Evolutionary conservation across 1,139 yeast species (phyloP), one percentile per base, ranked within the genome.

Genomic region (Citeromyces hawaiiensis): DNA sequence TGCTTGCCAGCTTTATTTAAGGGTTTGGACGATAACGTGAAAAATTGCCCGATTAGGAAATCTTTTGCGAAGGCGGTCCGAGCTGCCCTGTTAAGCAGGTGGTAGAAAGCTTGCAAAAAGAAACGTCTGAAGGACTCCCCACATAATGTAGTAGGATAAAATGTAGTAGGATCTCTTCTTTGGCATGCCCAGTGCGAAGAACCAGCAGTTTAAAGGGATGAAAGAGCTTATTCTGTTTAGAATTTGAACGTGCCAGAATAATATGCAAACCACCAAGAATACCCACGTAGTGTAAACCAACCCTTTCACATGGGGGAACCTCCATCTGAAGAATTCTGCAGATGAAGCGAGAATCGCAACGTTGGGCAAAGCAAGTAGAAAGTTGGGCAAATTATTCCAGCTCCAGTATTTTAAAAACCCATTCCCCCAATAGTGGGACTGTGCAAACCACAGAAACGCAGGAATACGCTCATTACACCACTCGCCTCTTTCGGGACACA

Each of bases 341-440:
- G 43, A 56, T 43, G 32, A 55, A 44, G 42, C 35, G 9, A 73
- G 43, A 3, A 79, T 50, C 2, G 60, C 27, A 3, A 83, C 53
- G 10, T 78, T 72, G 1, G 97, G 98, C 1, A 70, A 45, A 0
- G 86, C 93, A 49, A 91, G 65, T n/a, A 78, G 31, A 52, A 91
- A 88, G 55, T 88, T 83, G 9, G 96, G 96, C 11, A 85, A 57
- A 51, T 91, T 88, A 50, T 75, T 76, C 0, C 66, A 47, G 0
- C 93, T 79, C 93, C 96, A 91, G 56, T 91, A 91, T 37, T 61
- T 64, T 39, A 91, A 58, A 42, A 88, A 75, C 0, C 98, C 98
- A 37, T 67, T 70, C 48, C 76, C 71, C 98, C 98, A 91, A 56
- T 91, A 88, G 46, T 76, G 68, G 2, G 60, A 45, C 57, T 91